Evolutionary conservation across 2,329 filamentous ascomycete genomes (phyloP), one percentile per base, ranked within the genome.

Genomic region (Ophiocordyceps camponoti-rufipedis): DNA sequence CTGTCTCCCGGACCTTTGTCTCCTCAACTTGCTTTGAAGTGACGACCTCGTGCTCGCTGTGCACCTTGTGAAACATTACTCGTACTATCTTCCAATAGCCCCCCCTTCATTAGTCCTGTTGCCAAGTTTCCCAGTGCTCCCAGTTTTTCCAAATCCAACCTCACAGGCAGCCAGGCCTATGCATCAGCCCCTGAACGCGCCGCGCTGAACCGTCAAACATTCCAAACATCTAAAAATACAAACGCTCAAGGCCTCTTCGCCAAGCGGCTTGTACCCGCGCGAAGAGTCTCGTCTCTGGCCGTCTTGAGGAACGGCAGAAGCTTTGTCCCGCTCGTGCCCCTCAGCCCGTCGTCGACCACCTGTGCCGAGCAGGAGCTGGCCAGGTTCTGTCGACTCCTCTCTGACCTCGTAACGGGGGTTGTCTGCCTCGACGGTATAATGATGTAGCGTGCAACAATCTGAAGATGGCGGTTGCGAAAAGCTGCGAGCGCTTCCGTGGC

Each of bases 231-330:
- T 10, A 3, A 38, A 13, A 16, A 38, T 9, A 16, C 2, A 38
- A 13, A n/a, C 8, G n/a, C 13, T 39, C 35, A 39, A 18, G n/a
- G 6, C 35, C n/a, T 39, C 7, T 11, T 39, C n/a, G 16, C 35
- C 10, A 9, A 39, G 8, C n/a, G 10, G 8, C 35, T 16, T 39
- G 35, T 18, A 0, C 63, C 65, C 3, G 66, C 66, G 18, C 54
- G 53, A 2, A 48, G 50, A 0, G 88, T 95, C 67, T 94, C 88
- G 57, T 95, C 85, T 16, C 89, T 70, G 4, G 85, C 81, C 62
- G 93, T 85, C 62, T 86, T 93, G 50, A 96, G 61, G 60, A 96
- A 96, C 0, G 88, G 85, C 47, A 95, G 82, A 45, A 96, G 62
- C 1, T 81, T 78, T 0, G 89, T 95, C 0, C 89, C 89, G 2